These are phyloP conservation scores for Cryptococcus sp. DNA, from an alignment of 1,284 basidiomycete species.

Conservation along the genomic window DNA sequence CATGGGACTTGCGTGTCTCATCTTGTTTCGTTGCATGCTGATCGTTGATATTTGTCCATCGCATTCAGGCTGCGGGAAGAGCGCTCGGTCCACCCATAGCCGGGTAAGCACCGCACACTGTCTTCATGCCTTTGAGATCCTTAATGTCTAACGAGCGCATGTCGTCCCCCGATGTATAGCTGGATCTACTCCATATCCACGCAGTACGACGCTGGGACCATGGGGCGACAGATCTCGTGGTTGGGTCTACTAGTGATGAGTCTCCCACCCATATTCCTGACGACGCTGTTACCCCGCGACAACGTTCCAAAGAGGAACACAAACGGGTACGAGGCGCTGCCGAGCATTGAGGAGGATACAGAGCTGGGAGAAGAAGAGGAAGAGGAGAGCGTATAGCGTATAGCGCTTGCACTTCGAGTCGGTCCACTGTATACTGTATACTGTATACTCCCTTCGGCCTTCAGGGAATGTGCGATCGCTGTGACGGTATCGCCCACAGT, in stretches of 20 bases:
- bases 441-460: too few species aligned
- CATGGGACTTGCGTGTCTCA: too few species aligned
- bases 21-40: not conserved
- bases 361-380: too few species aligned
- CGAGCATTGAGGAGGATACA: too few species aligned
- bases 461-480: too few species aligned
- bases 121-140: not conserved
- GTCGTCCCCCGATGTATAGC: not conserved
- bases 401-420: too few species aligned
- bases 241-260: not conserved
- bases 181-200: slow-evolving; percentile 32
- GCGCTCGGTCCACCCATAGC: not conserved
- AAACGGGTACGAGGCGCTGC: not conserved
- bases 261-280: not conserved
- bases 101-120: not conserved
- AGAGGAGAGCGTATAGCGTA: too few species aligned
- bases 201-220: slow-evolving; percentile 10
- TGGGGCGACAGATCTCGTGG: slow-evolving; percentile 28
- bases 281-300: not conserved
- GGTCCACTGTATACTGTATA: too few species aligned
- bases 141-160: not conserved
- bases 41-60: not conserved
- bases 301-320: not conserved
- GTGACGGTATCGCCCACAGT: too few species aligned
- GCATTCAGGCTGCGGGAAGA: not conserved